These are phyloP conservation scores for Venturiaceae sp. DNA, from an alignment of 2,329 filamentous ascomycete genomes.

Conservation along the genomic window DNA sequence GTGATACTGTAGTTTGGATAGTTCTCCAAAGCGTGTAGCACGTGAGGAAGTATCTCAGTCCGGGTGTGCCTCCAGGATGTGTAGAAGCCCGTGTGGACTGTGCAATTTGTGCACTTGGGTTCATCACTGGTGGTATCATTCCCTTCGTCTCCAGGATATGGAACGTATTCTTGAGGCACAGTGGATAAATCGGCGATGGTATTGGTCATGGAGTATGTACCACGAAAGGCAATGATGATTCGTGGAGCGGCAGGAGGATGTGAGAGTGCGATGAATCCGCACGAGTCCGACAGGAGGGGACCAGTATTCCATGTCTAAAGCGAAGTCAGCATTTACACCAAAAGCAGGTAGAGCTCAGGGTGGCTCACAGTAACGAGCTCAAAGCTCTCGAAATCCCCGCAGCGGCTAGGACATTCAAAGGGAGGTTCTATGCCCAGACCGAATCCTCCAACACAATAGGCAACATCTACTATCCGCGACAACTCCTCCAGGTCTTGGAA, in stretches of 20 bases:
- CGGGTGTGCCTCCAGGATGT: slow-evolving; percentile 73
- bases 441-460: slow-evolving; percentile 82
- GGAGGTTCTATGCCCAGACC: slow-evolving; percentile 76
- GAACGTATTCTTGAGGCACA: slow-evolving; percentile 79
- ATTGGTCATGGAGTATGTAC: slow-evolving; percentile 89
- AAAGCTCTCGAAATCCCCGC: slow-evolving; percentile 70
- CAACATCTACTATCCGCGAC: slow-evolving; percentile 84
- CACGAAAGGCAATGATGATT: slow-evolving; percentile 83
- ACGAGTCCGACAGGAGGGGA: slow-evolving; percentile 75
- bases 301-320: slow-evolving; percentile 78
- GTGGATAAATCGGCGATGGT: slow-evolving; percentile 86
- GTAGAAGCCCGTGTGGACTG: slow-evolving; percentile 85
- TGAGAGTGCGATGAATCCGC: slow-evolving; percentile 88
- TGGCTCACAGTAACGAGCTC: slow-evolving; percentile 55
- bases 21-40: slow-evolving; percentile 48
- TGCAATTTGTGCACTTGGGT: slow-evolving; percentile 68
- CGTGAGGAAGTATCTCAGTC: slow-evolving; percentile 54
- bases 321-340: slow-evolving; percentile 9
- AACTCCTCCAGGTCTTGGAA: slow-evolving; percentile 80
- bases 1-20: slow-evolving; percentile 66
- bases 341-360: neutral
- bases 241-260: slow-evolving; percentile 49
- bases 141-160: slow-evolving; percentile 56
- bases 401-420: slow-evolving; percentile 78
- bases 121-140: slow-evolving; percentile 17